Conservation (phyloP, 495 filamentous ascomycete species). For the Cairneyella variabilis region DNA sequence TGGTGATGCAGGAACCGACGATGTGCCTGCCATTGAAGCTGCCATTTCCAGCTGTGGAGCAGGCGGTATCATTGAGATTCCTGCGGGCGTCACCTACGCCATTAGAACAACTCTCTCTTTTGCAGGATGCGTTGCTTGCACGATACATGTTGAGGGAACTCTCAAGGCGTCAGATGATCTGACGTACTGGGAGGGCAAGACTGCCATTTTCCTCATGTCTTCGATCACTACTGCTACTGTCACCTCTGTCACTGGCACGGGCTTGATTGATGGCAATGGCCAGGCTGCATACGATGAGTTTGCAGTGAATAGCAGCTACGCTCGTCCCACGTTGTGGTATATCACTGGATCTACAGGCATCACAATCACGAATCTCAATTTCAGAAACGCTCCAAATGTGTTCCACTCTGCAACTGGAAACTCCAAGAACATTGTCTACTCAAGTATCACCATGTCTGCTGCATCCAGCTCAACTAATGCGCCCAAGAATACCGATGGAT, state of each 20-base stretch:
- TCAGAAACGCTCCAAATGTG: constrained; percentile 42
- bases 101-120: constrained; percentile 36
- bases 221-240: constrained; percentile 34
- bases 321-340: constrained; percentile 37
- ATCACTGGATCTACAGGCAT: constrained; percentile 37
- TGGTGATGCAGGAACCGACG: constrained; percentile 28
- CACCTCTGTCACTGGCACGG: constrained; percentile 35
- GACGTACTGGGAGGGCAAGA: constrained; percentile 36
- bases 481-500: constrained; percentile 59
- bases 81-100: constrained; percentile 33
- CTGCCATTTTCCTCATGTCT: constrained; percentile 36
- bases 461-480: constrained; percentile 31
- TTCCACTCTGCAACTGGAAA: constrained; percentile 38
- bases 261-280: constrained; percentile 44
- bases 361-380: constrained; percentile 30
- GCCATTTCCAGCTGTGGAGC: constrained; percentile 36
- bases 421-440: constrained; percentile 30
- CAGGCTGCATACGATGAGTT: constrained; percentile 40
- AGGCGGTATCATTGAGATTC: constrained; percentile 40
- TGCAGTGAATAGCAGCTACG: constrained; percentile 33
- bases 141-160: constrained; percentile 40
- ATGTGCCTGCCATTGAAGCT: constrained; percentile 35
- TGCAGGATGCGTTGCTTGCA: constrained; percentile 33
- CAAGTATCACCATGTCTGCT: constrained; percentile 32
- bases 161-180: constrained; percentile 36